Percentiles rank a stretch among this genome's conserved stretches.
Evolutionary conservation across 805 yeast genomes (phyloP).

Genomic region (Teunomyces pallodes): DNA sequence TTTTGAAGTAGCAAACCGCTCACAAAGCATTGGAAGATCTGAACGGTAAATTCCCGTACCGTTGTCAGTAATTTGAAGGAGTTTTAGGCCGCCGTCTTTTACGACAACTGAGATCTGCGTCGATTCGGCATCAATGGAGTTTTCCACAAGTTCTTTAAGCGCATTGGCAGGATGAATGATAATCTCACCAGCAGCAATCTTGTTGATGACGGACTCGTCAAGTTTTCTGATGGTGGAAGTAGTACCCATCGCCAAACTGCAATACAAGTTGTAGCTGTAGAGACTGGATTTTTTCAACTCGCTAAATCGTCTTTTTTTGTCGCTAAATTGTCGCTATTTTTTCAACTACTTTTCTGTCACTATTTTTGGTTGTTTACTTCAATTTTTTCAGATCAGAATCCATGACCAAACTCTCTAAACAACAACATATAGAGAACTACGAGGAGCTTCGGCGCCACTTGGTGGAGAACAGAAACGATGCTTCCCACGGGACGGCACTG

Average conservation of each 20-base stretch:
- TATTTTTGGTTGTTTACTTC: background rate
- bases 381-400: no score
- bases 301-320: background rate
- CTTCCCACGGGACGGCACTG: constrained; percentile 59
- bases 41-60: constrained; percentile 76
- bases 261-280: no score
- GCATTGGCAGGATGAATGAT: constrained; percentile 94
- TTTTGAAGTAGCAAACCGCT: constrained; percentile 91
- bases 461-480: constrained; percentile 42
- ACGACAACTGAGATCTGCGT: constrained; percentile 71
- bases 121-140: constrained; percentile 83
- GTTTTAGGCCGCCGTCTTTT: constrained; percentile 90
- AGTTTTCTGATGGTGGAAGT: constrained; percentile 36
- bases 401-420: constrained; percentile 3
- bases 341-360: background rate
- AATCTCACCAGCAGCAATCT: constrained; percentile 97
- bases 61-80: constrained; percentile 84
- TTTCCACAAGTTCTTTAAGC: constrained; percentile 86
- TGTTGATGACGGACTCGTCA: constrained; percentile 72
- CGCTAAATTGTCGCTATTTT: background rate
- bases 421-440: constrained; percentile 17
- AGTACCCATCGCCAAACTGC: background rate
- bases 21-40: constrained; percentile 79
- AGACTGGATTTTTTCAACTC: no score
- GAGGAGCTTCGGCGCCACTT: constrained; percentile 27